Evolutionary conservation across 2,329 filamentous ascomycete genomes (phyloP).

Genomic region (Monosporascus sp.): DNA sequence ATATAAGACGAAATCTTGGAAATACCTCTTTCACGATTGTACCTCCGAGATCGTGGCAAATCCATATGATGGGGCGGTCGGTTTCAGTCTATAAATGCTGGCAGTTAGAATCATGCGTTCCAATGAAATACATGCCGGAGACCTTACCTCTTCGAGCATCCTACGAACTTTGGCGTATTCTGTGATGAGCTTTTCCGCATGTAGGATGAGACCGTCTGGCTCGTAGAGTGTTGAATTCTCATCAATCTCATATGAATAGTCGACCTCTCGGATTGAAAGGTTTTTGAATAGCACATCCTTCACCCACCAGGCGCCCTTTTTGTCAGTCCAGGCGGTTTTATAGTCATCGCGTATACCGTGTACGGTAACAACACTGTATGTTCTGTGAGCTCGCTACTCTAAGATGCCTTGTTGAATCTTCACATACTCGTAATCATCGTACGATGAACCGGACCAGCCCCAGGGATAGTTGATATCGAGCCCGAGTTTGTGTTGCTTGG

Average conservation of each 20-base stretch:
- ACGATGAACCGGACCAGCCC: neutral
- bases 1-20: neutral
- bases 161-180: neutral
- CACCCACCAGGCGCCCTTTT: constrained; percentile 4
- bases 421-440: constrained; percentile 3
- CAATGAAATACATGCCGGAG: neutral
- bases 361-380: constrained; percentile 5
- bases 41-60: constrained; percentile 9
- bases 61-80: constrained; percentile 9
- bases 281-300: neutral
- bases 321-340: constrained; percentile 6
- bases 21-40: constrained; percentile 8
- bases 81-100: constrained; percentile 1
- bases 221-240: constrained; percentile 1
- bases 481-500: constrained; percentile 1
- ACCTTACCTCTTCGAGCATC: neutral
- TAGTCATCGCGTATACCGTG: constrained; percentile 10
- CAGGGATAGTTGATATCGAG: neutral
- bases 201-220: neutral
- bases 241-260: constrained; percentile 4
- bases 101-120: neutral
- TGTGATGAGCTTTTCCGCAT: neutral
- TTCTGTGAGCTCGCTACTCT: neutral
- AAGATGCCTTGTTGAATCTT: neutral
- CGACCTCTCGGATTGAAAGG: constrained; percentile 1